These are phyloP conservation scores for Phytophthora megakarya DNA, from an alignment of 352 stramenopile genomes.

Conservation along the genomic window DNA sequence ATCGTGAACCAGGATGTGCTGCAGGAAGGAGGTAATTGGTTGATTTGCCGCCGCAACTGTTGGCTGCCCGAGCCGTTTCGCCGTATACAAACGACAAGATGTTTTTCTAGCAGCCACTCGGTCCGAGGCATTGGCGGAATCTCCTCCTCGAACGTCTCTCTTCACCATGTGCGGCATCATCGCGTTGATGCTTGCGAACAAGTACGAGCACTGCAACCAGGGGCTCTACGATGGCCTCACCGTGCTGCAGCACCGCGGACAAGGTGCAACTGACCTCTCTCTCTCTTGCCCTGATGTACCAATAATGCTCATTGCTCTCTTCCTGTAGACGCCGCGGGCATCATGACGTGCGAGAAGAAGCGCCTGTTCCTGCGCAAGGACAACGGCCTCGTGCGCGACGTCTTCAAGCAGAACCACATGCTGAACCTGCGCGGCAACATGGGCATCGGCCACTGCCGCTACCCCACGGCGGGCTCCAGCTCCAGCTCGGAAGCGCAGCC, in stretches of 20 bases:
- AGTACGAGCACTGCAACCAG: conserved; percentile 94
- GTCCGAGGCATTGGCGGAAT: conserved; percentile 29
- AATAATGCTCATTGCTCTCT: conserved; percentile 25
- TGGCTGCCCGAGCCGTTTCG: conserved; percentile 25
- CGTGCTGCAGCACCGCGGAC: conserved; percentile 97
- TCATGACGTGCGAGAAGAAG: conserved; percentile 94
- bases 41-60: conserved; percentile 17
- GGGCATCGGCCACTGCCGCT: conserved; percentile 98
- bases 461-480: conserved; percentile 96
- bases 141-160: conserved; percentile 10
- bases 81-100: conserved; percentile 24
- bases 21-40: conserved; percentile 1
- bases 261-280: conserved; percentile 50
- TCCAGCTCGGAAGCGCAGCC: conserved; percentile 94
- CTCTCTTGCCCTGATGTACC: neutral
- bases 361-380: conserved; percentile 97
- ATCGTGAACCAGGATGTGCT: neutral
- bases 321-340: conserved; percentile 89
- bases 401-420: conserved; percentile 99
- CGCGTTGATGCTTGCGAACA: conserved; percentile 94
- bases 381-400: conserved; percentile 97
- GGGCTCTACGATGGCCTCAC: conserved; percentile 97
- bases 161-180: conserved; percentile 98
- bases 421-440: conserved; percentile 94
- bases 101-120: conserved; percentile 35